Base-by-base conservation (phyloP, 106 monocot genomes). In the Apostasia shenzhenica region DNA sequence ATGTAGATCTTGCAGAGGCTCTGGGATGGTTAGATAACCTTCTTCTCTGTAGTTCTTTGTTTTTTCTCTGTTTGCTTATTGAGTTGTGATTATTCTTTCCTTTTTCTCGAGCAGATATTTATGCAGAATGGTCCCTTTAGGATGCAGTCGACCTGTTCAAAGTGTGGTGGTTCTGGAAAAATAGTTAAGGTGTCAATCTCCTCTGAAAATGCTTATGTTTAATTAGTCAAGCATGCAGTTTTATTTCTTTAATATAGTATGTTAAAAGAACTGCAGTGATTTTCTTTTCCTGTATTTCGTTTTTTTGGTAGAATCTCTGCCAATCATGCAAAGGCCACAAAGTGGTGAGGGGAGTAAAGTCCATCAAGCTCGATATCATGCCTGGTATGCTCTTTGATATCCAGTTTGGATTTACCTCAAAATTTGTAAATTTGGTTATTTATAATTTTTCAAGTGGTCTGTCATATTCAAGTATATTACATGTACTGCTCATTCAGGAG, bases 91-190 rank as follows among this genome's bases (percentile, higher is more conserved):
- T 63, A 72, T 43, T 48, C 45, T 45, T 58, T 5, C 8, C 8
- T 26, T 12, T 42, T 40, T 68, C n/a, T 44, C 14, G 13, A 51
- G 64, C 85, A 99, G 93, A 73, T 75, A 39, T 87, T 67, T 61
- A 86, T 90, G 79, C 99, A 93, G 83, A 81, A 76, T 43, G 99
- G 99, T 3, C 81, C 83, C 8, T 90, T 90, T 74, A 87, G 82
- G 70, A 64, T 99, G 60, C 93, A 99, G 58, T 71, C 78, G 10
- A 86, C 85, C 2, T 93, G 99, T 70, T 75, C 82, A 8, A 66
- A 75, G 2, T 99, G 99, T 77, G 83, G 85, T 45, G 99, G 99
- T 14, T 69, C 74, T 63, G 99, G 99, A 38, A 87, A 86, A 80
- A 85, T 64, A 60, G 81, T 88, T 1, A 99, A 87, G 90, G 99